A percentile compares a stretch with the other conserved stretches of the same genome.
Conservation (phyloP, 192 early-diverging fungal species). For the Phlyctochytrium bullatum region DNA sequence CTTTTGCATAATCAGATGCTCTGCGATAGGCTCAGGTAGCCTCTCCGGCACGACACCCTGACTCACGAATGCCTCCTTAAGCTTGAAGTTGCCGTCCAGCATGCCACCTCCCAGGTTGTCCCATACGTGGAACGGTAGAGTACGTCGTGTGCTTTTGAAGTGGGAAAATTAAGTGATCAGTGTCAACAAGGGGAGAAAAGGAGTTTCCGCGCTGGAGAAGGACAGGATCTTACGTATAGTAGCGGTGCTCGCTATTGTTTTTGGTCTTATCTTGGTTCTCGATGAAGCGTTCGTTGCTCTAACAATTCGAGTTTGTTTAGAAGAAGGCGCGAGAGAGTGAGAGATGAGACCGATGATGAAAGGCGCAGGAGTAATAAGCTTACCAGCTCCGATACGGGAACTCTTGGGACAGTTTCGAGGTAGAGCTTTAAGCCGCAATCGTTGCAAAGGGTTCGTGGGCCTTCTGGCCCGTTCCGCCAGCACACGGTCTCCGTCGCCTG, state of each 20-base stretch:
- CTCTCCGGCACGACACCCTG: too few relatives aligned
- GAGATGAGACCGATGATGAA: too few relatives aligned
- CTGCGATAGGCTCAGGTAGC: too few relatives aligned
- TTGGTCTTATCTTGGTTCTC: slow-evolving; percentile 6
- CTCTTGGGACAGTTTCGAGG: neutral
- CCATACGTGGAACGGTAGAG: neutral
- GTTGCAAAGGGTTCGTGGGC: slow-evolving; percentile 2
- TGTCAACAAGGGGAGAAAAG: too few relatives aligned
- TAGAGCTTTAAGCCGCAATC: slow-evolving; percentile 9
- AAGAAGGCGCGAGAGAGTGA: too few relatives aligned
- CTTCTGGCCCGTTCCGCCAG: slow-evolving; percentile 1
- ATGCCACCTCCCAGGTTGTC: slow-evolving; percentile 2
- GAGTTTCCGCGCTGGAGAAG: too few relatives aligned
- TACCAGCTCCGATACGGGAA: neutral
- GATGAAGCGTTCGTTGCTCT: slow-evolving; percentile 7
- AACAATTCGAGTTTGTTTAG: too few relatives aligned
- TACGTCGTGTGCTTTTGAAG: slow-evolving; percentile 1
- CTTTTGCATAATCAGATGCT: too few relatives aligned
- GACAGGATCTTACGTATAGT: too few relatives aligned
- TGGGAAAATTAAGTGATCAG: too few relatives aligned
- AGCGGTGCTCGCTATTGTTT: slow-evolving; percentile 9
- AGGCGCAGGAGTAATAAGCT: too few relatives aligned
- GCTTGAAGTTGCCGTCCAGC: slow-evolving; percentile 5
- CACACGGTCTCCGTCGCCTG: slow-evolving; percentile 2
- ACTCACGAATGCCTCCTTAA: slow-evolving; percentile 1